phyloP scores from a whole-genome alignment of 73 alveolate genomes.

The Breviolum minutum region DNA sequence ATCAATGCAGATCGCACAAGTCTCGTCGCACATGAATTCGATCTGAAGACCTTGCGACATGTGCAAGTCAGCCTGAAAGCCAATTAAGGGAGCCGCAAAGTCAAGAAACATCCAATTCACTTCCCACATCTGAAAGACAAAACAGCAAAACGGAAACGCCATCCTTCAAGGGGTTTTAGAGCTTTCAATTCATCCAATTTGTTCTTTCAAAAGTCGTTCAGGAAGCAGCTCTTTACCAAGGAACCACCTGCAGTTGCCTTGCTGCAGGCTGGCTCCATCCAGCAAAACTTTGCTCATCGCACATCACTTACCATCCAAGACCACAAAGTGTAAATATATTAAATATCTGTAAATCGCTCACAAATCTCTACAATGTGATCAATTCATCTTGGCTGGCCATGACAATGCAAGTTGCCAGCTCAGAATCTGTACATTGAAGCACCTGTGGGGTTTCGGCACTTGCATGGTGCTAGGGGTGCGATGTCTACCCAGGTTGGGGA shows the following conservation, averaged over 20 bases:
- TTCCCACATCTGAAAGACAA: too few species aligned
- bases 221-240: background rate
- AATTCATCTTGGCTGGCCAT: conserved; percentile 26
- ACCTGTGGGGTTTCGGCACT: background rate
- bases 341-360: too few species aligned
- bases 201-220: background rate
- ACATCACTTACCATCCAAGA: background rate
- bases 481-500: too few species aligned
- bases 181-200: too few species aligned
- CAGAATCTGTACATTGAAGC: background rate
- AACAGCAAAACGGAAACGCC: too few species aligned
- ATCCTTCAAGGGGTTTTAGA: too few species aligned
- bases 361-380: background rate
- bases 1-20: conserved; percentile 4
- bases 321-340: background rate
- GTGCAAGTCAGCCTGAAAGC: background rate
- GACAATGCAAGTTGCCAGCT: conserved; percentile 37
- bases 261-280: conserved; percentile 46
- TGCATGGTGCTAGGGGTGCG: background rate
- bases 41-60: conserved; percentile 25
- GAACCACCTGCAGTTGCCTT: conserved; percentile 44
- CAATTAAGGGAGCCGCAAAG: background rate
- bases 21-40: conserved; percentile 14
- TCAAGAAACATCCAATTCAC: too few species aligned
- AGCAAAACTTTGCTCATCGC: conserved; percentile 8